Base-by-base conservation (phyloP, 352 stramenopile genomes). In the Blastocystis hominis region DNA sequence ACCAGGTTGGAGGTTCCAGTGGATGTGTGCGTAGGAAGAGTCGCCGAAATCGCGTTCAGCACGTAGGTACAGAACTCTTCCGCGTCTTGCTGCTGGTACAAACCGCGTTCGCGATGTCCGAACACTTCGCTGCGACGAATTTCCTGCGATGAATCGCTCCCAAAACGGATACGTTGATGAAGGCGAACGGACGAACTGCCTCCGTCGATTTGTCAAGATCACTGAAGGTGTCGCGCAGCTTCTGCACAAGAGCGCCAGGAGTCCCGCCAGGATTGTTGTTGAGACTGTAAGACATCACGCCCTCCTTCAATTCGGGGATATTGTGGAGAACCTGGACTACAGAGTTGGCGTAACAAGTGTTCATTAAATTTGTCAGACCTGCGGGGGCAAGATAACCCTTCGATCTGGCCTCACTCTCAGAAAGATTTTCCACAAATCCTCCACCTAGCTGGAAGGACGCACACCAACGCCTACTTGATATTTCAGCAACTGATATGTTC, bases 51-150 rank as follows among this genome's bases (percentile, higher is more conserved):
- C 40, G 89, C 89, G 30, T 84, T 89, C 61, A 94, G 86, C 3
- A 95, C 38, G 72, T 90, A 89, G 20, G 89, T 93, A 75, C 91
- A 93, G 24, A 96, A 93, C 88, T 95, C 93, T 89, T 95, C 92
- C 3, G 93, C 92, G 90, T 96, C 93, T 89, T 84, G 72, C 36
- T 84, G 72, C 46, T 84, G 54, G 46, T 84, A 84, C 20, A 84
- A 46, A n/a, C 72, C 54, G 24, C 30, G 17, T 50, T 77, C 30
- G 40, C 59, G 38, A 36, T 34, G 20, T 20, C 72, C 59, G 42
- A 70, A 70, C 7, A 64, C 46, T n/a, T 84, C 72, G 42, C 42
- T 84, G n/a, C 64, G 64, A 76, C 59, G 59, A 17, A 84, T 63
- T 36, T 84, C 54, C 54, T 84, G 46, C 3, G 4, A 9, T 0